Evolutionary conservation across 441 rosid genomes (phyloP).

Genomic region (Erysimum pusillum): DNA sequence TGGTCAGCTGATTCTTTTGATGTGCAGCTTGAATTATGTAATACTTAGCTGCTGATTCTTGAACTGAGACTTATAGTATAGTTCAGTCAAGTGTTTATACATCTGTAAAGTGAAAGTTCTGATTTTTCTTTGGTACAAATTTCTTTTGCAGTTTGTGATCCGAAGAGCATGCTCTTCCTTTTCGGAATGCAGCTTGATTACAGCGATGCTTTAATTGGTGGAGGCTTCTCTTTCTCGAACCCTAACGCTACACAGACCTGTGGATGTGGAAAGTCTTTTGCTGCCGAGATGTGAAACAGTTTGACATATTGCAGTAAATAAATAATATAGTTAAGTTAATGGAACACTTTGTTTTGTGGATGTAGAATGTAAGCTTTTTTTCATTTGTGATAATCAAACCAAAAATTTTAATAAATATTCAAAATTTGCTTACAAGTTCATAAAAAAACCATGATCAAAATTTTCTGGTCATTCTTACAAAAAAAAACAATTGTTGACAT

Average conservation of each 20-base stretch:
- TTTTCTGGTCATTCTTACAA: background rate
- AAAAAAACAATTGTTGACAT: background rate
- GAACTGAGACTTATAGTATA: no score
- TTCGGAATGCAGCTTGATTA: slow-evolving; percentile 96
- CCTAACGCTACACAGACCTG: slow-evolving; percentile 98
- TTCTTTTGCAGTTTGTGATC: no score
- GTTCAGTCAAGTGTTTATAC: no score
- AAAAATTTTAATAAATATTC: slow-evolving; percentile 18
- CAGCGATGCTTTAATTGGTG: slow-evolving; percentile 94
- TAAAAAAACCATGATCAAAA: slow-evolving; percentile 24
- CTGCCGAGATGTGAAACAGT: slow-evolving; percentile 76
- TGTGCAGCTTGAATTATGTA: no score
- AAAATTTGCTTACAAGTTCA: slow-evolving; percentile 9
- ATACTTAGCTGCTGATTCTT: no score
- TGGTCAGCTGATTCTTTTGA: no score
- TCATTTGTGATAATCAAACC: slow-evolving; percentile 15
- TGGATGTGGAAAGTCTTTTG: slow-evolving; percentile 96
- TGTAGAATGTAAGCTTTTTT: slow-evolving; percentile 27
- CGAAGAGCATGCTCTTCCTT: no score
- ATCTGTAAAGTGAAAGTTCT: no score
- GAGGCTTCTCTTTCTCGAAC: slow-evolving; percentile 94
- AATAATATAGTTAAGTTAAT: slow-evolving; percentile 22
- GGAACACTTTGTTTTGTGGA: slow-evolving; percentile 17
- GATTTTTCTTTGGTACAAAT: no score
- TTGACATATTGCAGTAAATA: slow-evolving; percentile 22